Conservation (phyloP, 2,329 filamentous ascomycete species). For the Colletotrichum chlorophyti region DNA sequence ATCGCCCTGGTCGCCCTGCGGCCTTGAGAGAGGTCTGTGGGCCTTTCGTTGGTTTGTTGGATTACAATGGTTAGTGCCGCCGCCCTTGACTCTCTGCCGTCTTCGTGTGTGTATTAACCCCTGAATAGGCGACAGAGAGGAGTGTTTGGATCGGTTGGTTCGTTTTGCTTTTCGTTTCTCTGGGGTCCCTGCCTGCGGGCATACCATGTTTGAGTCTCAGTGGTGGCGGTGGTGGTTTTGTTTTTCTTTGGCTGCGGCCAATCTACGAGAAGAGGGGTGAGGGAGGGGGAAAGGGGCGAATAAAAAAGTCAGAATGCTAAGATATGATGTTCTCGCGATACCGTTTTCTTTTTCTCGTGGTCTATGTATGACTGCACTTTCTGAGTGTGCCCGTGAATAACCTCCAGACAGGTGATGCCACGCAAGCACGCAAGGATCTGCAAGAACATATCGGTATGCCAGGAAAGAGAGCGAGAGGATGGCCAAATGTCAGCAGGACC, state of each 20-base stretch:
- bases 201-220: background rate
- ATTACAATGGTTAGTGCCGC: slow-evolving; percentile 6
- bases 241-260: background rate
- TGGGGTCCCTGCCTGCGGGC: slow-evolving; percentile 24
- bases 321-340: background rate
- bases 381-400: too few species aligned
- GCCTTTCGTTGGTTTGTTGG: background rate
- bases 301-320: background rate
- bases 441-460: too few species aligned
- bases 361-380: too few species aligned
- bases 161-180: too few species aligned
- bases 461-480: too few species aligned
- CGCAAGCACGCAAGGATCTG: too few species aligned
- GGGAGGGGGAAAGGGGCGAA: background rate
- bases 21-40: background rate
- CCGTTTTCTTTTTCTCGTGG: too few species aligned
- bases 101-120: background rate
- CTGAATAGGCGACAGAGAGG: background rate
- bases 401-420: too few species aligned
- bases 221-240: background rate
- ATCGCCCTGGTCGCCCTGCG: slow-evolving; percentile 8
- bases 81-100: background rate
- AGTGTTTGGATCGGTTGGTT: background rate
- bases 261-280: background rate
- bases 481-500: too few species aligned